Evolutionary conservation across 768 basidiomycete species (phyloP), one percentile per base, ranked within the genome.

Genomic region (Russula sp.): DNA sequence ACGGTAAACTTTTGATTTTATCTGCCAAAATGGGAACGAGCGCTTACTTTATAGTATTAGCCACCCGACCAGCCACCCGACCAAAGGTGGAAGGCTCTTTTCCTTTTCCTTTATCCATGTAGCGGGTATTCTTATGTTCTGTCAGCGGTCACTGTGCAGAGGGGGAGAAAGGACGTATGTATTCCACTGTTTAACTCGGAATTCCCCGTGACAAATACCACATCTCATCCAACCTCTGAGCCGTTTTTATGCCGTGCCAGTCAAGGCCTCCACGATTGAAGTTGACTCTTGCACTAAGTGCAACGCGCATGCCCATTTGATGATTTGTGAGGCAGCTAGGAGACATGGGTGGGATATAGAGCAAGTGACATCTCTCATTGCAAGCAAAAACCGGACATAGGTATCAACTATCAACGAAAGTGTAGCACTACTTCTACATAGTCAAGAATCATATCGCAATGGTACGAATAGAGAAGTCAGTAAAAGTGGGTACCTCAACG

Each of bases 231-330:
- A 95, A 82, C 70, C 83, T 81, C 67, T 82, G 78, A 34, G 79
- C 79, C 59, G 94, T 79, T 76, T 90, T 93, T 67, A 76, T 82
- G 60, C 77, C 83, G 9, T 83, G 87, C 90, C 89, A 90, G 57
- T 82, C 82, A 67, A 92, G 75, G 67, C 79, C 62, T 83, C 80
- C 70, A 96, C 88, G 59, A 98, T 81, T 87, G 14, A 99, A 77
- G 49, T 83, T 82, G 72, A 96, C 78, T 74, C 94, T 93, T 48
- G 85, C 81, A 68, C 92, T 93, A 50, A 98, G 75, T 3, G 92
- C 94, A 57, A 94, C 88, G 24, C 91, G 84, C 85, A 98, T 87
- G 10, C 95, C 96, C 86, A 98, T 90, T 70, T 91, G 80, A 46
- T n/a, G n/a, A n/a, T n/a, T n/a, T n/a, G n/a, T n/a, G n/a, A n/a